Evolutionary conservation across 208 protist species (phyloP), one percentile per base, ranked within the genome.

Genomic region (Blechomonas ayalai): DNA sequence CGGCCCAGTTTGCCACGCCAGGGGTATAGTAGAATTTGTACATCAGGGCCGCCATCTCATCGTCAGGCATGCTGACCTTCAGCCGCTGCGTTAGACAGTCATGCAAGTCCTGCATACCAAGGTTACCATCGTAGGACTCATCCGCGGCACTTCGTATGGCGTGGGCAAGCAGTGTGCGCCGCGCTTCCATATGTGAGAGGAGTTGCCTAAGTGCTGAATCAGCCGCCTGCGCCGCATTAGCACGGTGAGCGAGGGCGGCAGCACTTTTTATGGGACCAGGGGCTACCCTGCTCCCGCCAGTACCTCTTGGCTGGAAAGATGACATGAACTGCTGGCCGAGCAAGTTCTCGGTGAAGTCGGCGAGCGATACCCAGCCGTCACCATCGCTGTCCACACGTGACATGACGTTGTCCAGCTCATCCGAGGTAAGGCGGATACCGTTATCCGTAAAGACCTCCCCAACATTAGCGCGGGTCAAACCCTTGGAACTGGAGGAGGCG

Each of bases 291-390:
- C 37, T 29, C 4, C 35, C 43, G 34, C 42, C 49, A 19, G 12
- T 33, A 39, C 51, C 53, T 10, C 47, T 66, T 10, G 73, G 72
- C 50, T 73, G 51, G 57, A 92, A 85, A 44, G 73, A 68, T 1
- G 86, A 82, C 23, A 83, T 60, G 37, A 95, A 87, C 61, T 84
- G 70, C 53, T 92, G 78, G 16, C 67, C 59, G 28, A 89, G 54
- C 37, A 95, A 64, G 33, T 79, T 47, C 53, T 91, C 70, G n/a
- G 60, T 73, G 45, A 96, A 92, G 23, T 93, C 86, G 20, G 62
- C 41, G 7, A 96, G 60, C 13, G 67, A 72, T 12, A 96, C 73
- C 60, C 66, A 67, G n/a, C 82, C 70, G 57, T 85, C 70, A 5
- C 81, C 63, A 54, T 96, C 75, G 13, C 52, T 42, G 52, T 95